These are phyloP conservation scores for Erythrobasidium hasegawianum DNA, from an alignment of 1,284 basidiomycete genomes.

Conservation along the genomic window DNA sequence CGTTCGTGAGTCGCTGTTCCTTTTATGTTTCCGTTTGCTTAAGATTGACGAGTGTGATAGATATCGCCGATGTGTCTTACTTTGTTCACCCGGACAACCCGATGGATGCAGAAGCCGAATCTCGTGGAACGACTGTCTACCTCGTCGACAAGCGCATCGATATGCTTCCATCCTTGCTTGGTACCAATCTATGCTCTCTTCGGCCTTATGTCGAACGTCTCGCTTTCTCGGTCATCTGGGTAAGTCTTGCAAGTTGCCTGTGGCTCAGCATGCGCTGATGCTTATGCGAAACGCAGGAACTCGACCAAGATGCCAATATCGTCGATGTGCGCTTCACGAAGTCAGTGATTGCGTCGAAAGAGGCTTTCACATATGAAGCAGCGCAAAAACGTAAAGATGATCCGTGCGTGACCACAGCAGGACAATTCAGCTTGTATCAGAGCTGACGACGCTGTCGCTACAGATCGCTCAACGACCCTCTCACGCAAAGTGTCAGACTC, in stretches of 20 bases:
- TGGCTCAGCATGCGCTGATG: not conserved
- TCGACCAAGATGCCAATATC: conserved; percentile 79
- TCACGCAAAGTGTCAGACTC: conserved; percentile 84
- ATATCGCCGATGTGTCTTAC: conserved; percentile 97
- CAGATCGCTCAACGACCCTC: conserved; percentile 70
- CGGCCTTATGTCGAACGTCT: conserved; percentile 89
- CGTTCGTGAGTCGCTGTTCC: conserved; percentile 94
- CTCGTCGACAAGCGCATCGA: conserved; percentile 98
- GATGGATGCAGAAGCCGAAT: conserved; percentile 94
- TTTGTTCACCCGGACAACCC: conserved; percentile 91
- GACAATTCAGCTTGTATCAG: too few relatives aligned
- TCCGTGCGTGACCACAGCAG: conserved; percentile 64
- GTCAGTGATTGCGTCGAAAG: conserved; percentile 93
- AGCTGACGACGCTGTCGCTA: too few relatives aligned
- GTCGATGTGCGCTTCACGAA: conserved; percentile 89
- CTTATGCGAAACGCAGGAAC: conserved; percentile 65
- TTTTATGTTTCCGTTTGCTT: too few relatives aligned
- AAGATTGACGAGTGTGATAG: too few relatives aligned
- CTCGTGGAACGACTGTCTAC: conserved; percentile 95
- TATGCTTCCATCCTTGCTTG: conserved; percentile 91
- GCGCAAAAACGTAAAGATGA: conserved; percentile 94
- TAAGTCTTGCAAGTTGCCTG: conserved; percentile 51
- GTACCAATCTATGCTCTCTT: conserved; percentile 93
- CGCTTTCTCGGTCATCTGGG: conserved; percentile 96
- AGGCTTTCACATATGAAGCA: conserved; percentile 95